phyloP scores from a whole-genome alignment of 1,139 yeast species.

The Blastobotrys persicus region DNA sequence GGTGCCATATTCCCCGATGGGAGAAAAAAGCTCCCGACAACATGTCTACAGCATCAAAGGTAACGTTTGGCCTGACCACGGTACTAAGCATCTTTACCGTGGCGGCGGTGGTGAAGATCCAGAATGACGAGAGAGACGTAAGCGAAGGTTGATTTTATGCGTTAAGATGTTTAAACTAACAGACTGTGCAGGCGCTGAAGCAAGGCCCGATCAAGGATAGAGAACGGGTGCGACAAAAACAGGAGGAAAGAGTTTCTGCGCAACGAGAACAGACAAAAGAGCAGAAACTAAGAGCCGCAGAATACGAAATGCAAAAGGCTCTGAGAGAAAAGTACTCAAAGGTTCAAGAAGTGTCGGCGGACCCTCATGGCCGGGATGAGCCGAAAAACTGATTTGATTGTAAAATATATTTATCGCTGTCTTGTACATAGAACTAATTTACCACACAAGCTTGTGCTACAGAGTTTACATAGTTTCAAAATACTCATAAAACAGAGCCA shows the following conservation, averaged over 20 bases:
- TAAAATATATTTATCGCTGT: neutral
- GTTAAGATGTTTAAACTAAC: constrained; percentile 13
- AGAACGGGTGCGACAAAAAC: constrained; percentile 49
- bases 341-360: constrained; percentile 43
- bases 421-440: neutral
- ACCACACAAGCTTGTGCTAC: too few species aligned
- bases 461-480: constrained; percentile 37
- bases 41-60: constrained; percentile 73
- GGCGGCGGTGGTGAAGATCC: constrained; percentile 65
- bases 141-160: constrained; percentile 18
- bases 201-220: constrained; percentile 84
- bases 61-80: constrained; percentile 62
- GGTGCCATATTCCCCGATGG: too few species aligned
- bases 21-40: neutral
- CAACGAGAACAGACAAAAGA: constrained; percentile 35
- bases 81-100: constrained; percentile 57
- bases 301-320: constrained; percentile 71
- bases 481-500: constrained; percentile 60
- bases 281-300: constrained; percentile 59
- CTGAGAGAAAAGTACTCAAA: constrained; percentile 61
- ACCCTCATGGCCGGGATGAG: neutral
- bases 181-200: constrained; percentile 48
- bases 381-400: neutral
- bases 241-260: constrained; percentile 33
- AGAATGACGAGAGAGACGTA: constrained; percentile 57